phyloP scores from a whole-genome alignment of 1,284 basidiomycete genomes.

The Ceratobasidium sp. region DNA sequence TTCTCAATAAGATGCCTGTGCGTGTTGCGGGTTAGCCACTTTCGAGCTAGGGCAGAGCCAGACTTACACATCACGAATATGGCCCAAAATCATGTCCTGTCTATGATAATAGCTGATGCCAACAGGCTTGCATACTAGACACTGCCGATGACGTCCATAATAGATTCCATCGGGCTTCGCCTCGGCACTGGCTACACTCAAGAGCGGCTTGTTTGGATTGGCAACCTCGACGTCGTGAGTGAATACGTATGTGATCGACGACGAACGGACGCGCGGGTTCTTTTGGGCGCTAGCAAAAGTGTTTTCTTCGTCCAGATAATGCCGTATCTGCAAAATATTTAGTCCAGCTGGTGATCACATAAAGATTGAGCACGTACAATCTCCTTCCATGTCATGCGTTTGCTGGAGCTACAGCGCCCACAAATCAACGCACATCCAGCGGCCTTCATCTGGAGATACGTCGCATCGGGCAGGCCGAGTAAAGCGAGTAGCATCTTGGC shows the following conservation, averaged over 20 bases:
- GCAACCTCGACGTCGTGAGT: background rate
- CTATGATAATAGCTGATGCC: background rate
- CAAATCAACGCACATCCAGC: constrained; percentile 2
- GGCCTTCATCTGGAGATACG: constrained; percentile 14
- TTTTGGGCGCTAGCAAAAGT: background rate
- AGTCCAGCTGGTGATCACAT: background rate
- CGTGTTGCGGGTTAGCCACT: background rate
- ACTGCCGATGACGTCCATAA: background rate
- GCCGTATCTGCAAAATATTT: background rate
- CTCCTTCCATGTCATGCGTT: constrained; percentile 3
- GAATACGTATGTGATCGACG: background rate
- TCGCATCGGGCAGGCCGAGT: constrained; percentile 3
- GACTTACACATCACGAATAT: constrained; percentile 7
- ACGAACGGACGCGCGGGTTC: background rate
- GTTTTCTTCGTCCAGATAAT: background rate
- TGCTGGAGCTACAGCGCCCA: background rate
- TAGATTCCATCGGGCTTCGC: background rate
- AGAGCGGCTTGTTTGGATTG: background rate
- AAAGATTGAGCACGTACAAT: background rate
- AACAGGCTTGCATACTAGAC: background rate
- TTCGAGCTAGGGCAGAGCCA: background rate
- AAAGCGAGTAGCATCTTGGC: background rate
- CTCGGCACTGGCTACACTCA: background rate
- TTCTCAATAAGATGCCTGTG: constrained; percentile 3
- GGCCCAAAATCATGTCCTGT: background rate